Conservation (phyloP, 495 filamentous ascomycete species). For the Xylaria telfairii region DNA sequence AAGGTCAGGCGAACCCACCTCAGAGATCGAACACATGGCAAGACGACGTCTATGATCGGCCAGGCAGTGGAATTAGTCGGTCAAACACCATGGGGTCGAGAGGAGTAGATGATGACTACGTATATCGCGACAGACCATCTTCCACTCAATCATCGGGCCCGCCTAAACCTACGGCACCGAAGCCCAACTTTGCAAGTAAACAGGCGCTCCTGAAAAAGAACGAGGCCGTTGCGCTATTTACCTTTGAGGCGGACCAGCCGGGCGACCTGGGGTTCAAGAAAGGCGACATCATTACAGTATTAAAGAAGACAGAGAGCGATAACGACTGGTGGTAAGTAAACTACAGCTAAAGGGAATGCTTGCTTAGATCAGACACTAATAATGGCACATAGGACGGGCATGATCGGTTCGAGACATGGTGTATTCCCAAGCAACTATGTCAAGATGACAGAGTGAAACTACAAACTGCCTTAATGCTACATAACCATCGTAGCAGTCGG, state of each 20-base stretch:
- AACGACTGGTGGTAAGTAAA: conserved; percentile 83
- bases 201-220: conserved; percentile 73
- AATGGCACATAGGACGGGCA: conserved; percentile 57
- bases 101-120: conserved; percentile 60
- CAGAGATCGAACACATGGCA: conserved; percentile 81
- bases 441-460: conserved; percentile 49
- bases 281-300: conserved; percentile 94
- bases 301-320: conserved; percentile 92
- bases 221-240: conserved; percentile 88
- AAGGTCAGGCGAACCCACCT: conserved; percentile 74
- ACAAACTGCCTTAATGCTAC: not conserved
- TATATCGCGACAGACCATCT: conserved; percentile 60
- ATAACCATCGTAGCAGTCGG: not conserved
- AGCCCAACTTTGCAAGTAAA: conserved; percentile 76
- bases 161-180: conserved; percentile 80
- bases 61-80: conserved; percentile 57
- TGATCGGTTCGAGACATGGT: conserved; percentile 58
- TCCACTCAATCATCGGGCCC: conserved; percentile 51
- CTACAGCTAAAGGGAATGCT: not conserved
- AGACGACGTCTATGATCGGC: conserved; percentile 85
- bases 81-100: conserved; percentile 45
- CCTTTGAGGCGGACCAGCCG: conserved; percentile 91
- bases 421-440: conserved; percentile 66
- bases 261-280: conserved; percentile 97
- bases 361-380: conserved; percentile 21